These are phyloP conservation scores for Mesembryanthemum crystallinum DNA, from an alignment of 148 eudicot genomes.

Conservation along the genomic window DNA sequence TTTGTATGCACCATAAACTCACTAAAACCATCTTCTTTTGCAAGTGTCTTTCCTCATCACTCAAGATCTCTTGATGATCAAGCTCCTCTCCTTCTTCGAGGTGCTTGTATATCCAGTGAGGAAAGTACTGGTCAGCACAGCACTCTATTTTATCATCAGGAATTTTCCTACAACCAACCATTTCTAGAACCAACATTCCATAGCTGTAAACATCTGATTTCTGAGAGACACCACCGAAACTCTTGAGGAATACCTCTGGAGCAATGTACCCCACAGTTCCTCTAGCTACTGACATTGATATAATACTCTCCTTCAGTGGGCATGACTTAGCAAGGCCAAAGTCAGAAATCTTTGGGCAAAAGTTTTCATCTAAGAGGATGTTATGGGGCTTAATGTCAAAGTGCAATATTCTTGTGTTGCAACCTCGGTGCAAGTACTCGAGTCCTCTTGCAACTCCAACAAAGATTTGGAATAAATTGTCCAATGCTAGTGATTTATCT, in stretches of 20 bases:
- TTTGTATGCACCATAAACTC: conserved; percentile 52
- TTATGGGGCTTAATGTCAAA: conserved; percentile 50
- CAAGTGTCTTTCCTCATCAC: conserved; percentile 20
- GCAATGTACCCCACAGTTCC: conserved; percentile 43
- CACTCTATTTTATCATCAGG: not conserved
- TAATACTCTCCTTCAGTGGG: conserved; percentile 24
- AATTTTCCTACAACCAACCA: conserved; percentile 32
- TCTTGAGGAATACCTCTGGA: conserved; percentile 32
- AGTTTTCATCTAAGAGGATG: conserved; percentile 35
- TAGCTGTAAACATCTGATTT: conserved; percentile 33
- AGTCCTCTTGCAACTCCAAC: conserved; percentile 42
- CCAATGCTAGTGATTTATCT: conserved; percentile 13
- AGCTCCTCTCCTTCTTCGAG: conserved; percentile 25
- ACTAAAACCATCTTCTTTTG: conserved; percentile 47
- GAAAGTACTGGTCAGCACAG: conserved; percentile 22
- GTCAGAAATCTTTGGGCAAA: conserved; percentile 41
- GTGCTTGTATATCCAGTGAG: conserved; percentile 38
- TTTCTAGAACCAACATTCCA: conserved; percentile 17
- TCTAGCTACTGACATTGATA: conserved; percentile 33
- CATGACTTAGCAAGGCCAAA: conserved; percentile 43
- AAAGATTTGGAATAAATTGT: conserved; percentile 26
- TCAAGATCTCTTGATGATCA: not conserved
- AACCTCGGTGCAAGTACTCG: conserved; percentile 46
- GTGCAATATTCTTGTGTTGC: conserved; percentile 39
- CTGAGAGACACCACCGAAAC: conserved; percentile 32